Conservation (phyloP, 1,139 yeast genomes). For the Diutina siamensis region DNA sequence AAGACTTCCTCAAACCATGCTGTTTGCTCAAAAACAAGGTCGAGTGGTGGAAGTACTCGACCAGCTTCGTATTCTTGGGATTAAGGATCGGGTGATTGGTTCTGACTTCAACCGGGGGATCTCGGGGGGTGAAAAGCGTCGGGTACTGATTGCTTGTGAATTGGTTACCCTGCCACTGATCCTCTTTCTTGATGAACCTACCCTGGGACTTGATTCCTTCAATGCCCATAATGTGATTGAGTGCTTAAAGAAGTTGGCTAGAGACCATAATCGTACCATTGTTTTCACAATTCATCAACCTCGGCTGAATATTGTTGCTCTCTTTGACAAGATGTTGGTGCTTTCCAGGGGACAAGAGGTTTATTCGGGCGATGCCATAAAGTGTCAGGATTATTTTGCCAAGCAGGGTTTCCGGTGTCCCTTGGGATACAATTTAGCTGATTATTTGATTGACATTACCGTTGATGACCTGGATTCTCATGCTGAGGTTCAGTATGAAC, state of each 20-base stretch:
- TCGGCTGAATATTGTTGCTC: constrained; percentile 86
- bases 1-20: constrained; percentile 74
- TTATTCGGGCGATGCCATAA: constrained; percentile 73
- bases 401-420: constrained; percentile 79
- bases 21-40: constrained; percentile 56
- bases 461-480: constrained; percentile 30
- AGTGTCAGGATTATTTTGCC: constrained; percentile 62
- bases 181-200: constrained; percentile 77
- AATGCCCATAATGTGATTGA: constrained; percentile 90
- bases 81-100: constrained; percentile 81
- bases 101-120: constrained; percentile 85
- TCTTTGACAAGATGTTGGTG: constrained; percentile 72
- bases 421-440: constrained; percentile 84
- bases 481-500: constrained; percentile 9
- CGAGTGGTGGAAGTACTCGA: constrained; percentile 77
- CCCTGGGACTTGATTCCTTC: constrained; percentile 89
- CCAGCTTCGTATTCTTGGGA: constrained; percentile 72
- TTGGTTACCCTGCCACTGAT: constrained; percentile 78
- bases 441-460: constrained; percentile 81
- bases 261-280: constrained; percentile 74
- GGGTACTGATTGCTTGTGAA: constrained; percentile 87
- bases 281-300: constrained; percentile 95
- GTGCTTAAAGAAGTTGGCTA: constrained; percentile 66
- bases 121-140: constrained; percentile 86
- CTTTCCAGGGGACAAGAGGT: constrained; percentile 79